These are phyloP conservation scores for Lepidium didymum DNA, from an alignment of 345 rosid genomes.

Conservation along the genomic window DNA sequence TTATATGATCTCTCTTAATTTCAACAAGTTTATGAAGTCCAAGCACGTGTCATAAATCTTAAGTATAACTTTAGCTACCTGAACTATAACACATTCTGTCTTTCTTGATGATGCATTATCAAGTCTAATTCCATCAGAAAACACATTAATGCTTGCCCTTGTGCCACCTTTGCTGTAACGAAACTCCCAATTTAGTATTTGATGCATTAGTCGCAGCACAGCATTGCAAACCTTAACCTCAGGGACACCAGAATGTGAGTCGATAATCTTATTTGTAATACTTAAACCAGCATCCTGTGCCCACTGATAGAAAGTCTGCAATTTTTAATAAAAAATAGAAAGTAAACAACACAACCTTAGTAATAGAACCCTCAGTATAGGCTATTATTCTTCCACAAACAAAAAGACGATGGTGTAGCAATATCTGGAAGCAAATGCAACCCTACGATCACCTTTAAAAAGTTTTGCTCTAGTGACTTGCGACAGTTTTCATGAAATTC, in stretches of 20 bases:
- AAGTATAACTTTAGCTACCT: constrained; percentile 41
- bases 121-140: constrained; percentile 50
- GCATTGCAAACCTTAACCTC: constrained; percentile 92
- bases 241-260: constrained; percentile 52
- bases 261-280: constrained; percentile 59
- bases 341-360: constrained; percentile 9
- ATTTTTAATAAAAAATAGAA: background rate
- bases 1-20: constrained; percentile 3
- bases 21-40: constrained; percentile 4
- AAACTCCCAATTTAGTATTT: constrained; percentile 93
- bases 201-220: constrained; percentile 80
- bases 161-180: constrained; percentile 38
- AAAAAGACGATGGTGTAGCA: constrained; percentile 1
- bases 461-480: constrained; percentile 66
- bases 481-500: constrained; percentile 93
- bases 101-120: constrained; percentile 46
- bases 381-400: constrained; percentile 9
- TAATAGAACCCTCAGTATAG: constrained; percentile 6
- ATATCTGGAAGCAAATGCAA: constrained; percentile 18
- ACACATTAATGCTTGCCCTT: constrained; percentile 43
- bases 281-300: constrained; percentile 77
- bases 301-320: constrained; percentile 86
- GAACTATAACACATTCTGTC: constrained; percentile 69
- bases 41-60: constrained; percentile 1
- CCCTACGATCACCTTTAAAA: constrained; percentile 56